Evolutionary conservation across 441 rosid species (phyloP).

Genomic region (Breynia disticha): DNA sequence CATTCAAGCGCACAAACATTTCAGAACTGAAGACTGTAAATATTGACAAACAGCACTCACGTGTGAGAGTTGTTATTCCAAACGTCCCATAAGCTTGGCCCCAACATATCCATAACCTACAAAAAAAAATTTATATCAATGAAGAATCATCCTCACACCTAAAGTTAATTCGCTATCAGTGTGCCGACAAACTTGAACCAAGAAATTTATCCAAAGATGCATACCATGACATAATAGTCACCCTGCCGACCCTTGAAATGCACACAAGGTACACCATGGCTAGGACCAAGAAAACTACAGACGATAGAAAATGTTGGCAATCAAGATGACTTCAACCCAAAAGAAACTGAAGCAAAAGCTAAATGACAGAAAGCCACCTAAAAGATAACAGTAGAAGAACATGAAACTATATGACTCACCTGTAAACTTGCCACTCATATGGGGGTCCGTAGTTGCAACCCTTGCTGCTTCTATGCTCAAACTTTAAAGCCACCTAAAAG

Average conservation of each 20-base stretch:
- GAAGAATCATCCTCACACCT: neutral
- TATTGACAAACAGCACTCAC: conserved; percentile 25
- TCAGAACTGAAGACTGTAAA: neutral
- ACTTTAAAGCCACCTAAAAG: conserved; percentile 60
- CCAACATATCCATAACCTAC: conserved; percentile 73
- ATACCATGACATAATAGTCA: conserved; percentile 67
- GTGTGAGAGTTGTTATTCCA: conserved; percentile 57
- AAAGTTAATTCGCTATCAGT: too few relatives aligned
- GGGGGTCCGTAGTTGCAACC: conserved; percentile 76
- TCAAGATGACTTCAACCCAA: neutral
- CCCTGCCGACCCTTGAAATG: conserved; percentile 67
- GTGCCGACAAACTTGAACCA: neutral
- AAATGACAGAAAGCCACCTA: too few relatives aligned
- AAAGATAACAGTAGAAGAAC: neutral
- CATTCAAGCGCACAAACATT: too few relatives aligned
- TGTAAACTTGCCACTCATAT: conserved; percentile 66
- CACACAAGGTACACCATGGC: conserved; percentile 65
- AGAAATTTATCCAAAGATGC: neutral
- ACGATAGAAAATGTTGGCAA: neutral
- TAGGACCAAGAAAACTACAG: conserved; percentile 49
- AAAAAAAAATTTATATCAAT: conserved; percentile 1
- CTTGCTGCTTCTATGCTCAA: conserved; percentile 69
- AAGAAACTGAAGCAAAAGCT: conserved; percentile 8
- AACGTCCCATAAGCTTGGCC: conserved; percentile 76
- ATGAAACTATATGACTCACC: conserved; percentile 22